Evolutionary conservation across 495 filamentous ascomycete species (phyloP), one percentile per base, ranked within the genome.

Genomic region (Neurospora africana): DNA sequence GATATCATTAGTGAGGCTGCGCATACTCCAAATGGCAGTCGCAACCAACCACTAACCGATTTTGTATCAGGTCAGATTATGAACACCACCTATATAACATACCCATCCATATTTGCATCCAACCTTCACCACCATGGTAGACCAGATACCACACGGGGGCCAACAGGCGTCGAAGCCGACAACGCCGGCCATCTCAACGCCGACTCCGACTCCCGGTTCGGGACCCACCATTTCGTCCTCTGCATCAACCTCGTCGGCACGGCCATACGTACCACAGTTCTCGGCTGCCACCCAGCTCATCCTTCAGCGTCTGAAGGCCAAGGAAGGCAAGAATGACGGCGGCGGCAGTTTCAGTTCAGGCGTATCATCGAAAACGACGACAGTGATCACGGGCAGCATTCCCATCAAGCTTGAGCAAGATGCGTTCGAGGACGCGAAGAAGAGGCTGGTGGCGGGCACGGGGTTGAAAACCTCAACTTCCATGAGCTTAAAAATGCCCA

Each of bases 241-340:
- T 36, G 68, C 74, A 13, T 70, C 76, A 2, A 73, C 70, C 47
- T 75, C 77, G 4, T 36, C 79, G 4, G 74, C 73, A n/a, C 79
- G 76, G 19, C 80, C 79, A 30, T 86, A 85, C 73, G 75, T 84
- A 30, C 86, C 85, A 1, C 85, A 87, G 72, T 87, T 88, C 75
- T 84, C 83, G 8, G 83, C 84, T 9, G 79, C 86, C 0, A 88
- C 87, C 0, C 84, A 87, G 72, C 82, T 89, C 83, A 89, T 89
- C 19, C 81, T 89, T 13, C 85, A 86, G 69, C 79, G 86, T 21
- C 83, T 89, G 58, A 83, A 81, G 40, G 79, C 79, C 33, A 81
- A 85, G 35, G 78, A 65, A 6, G 53, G 53, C 9, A 65, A 65
- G 15, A 65, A 65, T 33, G 53, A 65, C 19, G 53, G 27, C 23